Evolutionary conservation across 345 rosid species (phyloP).

Genomic region (Microthlaspi erraticum): DNA sequence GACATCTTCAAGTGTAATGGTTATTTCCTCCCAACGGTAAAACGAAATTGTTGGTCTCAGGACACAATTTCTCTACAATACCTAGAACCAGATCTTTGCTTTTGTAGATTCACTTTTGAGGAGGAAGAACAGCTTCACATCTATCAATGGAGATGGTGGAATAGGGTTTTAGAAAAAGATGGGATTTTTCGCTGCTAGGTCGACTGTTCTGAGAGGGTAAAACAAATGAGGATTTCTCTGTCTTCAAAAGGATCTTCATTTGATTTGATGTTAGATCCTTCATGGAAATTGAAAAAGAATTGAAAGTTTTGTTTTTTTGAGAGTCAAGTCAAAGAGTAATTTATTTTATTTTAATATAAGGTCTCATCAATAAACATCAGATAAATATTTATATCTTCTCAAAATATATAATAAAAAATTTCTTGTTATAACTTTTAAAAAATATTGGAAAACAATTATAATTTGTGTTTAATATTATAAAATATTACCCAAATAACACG

Average conservation of each 20-base stretch:
- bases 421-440: too few relatives aligned
- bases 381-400: too few relatives aligned
- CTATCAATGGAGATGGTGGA: slow-evolving; percentile 24
- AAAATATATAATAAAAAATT: too few relatives aligned
- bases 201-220: slow-evolving; percentile 23
- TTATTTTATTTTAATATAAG: too few relatives aligned
- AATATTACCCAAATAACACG: too few relatives aligned
- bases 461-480: too few relatives aligned
- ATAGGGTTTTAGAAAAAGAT: slow-evolving; percentile 3
- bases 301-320: background rate
- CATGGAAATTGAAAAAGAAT: too few relatives aligned
- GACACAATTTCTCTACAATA: slow-evolving; percentile 28
- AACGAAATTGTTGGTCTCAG: slow-evolving; percentile 47
- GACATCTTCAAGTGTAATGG: slow-evolving; percentile 57
- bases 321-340: too few relatives aligned
- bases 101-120: background rate
- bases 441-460: too few relatives aligned
- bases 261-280: too few relatives aligned
- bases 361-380: too few relatives aligned
- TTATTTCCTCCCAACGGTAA: slow-evolving; percentile 66
- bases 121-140: background rate
- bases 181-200: slow-evolving; percentile 16
- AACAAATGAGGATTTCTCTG: slow-evolving; percentile 46
- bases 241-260: slow-evolving; percentile 21
- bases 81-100: slow-evolving; percentile 37